phyloP scores from a whole-genome alignment of 305 asterid genomes.

The Plantago lanceolata region DNA sequence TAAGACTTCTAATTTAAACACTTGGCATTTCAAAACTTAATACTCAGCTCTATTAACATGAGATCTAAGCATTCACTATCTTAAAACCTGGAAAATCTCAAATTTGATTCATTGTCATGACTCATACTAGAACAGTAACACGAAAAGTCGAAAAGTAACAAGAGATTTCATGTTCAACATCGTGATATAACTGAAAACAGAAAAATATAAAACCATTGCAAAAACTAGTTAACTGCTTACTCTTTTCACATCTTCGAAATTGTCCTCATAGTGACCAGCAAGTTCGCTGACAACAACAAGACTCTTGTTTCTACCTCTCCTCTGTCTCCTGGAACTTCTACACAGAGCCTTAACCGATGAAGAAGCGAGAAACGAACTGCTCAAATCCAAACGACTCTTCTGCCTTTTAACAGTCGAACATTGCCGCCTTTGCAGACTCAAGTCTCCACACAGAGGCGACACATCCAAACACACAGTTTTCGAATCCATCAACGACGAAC shows the following conservation, averaged over 20 bases:
- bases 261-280: constrained; percentile 65
- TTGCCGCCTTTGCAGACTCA: constrained; percentile 28
- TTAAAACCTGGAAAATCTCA: too few species aligned
- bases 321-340: constrained; percentile 36
- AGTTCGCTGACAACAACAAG: constrained; percentile 44
- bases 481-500: constrained; percentile 47
- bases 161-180: too few species aligned
- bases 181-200: too few species aligned
- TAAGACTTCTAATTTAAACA: too few species aligned
- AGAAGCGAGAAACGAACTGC: constrained; percentile 43
- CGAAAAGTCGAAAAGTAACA: too few species aligned
- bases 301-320: constrained; percentile 29
- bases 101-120: too few species aligned
- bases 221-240: constrained; percentile 27
- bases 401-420: constrained; percentile 7
- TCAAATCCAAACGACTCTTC: constrained; percentile 31
- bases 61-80: too few species aligned
- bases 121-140: too few species aligned
- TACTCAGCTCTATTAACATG: neutral
- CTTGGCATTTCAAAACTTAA: too few species aligned
- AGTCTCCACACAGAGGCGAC: constrained; percentile 38
- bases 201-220: neutral
- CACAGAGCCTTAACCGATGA: constrained; percentile 35
- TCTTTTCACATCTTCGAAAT: constrained; percentile 62
- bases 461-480: constrained; percentile 43